Percentiles rank a stretch among this genome's conserved stretches.
phyloP scores from a whole-genome alignment of 164 flowering plant species.

The Aristolochia contorta region DNA sequence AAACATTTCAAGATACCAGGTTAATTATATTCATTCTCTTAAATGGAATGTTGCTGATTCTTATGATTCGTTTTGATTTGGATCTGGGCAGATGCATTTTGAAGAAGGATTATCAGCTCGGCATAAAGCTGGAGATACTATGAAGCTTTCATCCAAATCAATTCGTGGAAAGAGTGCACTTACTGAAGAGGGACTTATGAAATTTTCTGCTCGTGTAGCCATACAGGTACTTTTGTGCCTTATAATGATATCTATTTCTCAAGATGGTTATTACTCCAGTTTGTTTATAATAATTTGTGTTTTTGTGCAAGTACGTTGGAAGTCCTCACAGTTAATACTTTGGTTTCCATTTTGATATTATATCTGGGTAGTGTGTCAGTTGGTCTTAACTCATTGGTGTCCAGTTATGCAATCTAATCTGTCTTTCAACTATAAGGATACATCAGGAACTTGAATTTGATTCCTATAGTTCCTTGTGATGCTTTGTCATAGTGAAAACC shows the following conservation, averaged over 20 bases:
- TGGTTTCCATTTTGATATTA: no score
- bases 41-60: neutral
- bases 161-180: conserved; percentile 87
- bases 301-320: no score
- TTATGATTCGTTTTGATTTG: neutral
- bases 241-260: neutral
- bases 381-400: no score
- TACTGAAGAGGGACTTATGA: conserved; percentile 88
- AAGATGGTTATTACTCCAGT: neutral
- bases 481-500: no score
- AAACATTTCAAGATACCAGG: neutral
- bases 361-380: no score
- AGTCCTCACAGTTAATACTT: no score
- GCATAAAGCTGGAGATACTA: conserved; percentile 56
- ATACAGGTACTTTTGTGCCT: conserved; percentile 52
- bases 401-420: no score
- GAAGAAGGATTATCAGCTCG: conserved; percentile 87
- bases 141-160: conserved; percentile 70
- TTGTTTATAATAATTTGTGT: no score
- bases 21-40: neutral
- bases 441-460: no score
- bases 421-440: no score
- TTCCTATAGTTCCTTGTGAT: no score
- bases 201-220: conserved; percentile 76
- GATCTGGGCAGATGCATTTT: conserved; percentile 64